phyloP scores from a whole-genome alignment of 331 rosid species.

The Malus hybrid region DNA sequence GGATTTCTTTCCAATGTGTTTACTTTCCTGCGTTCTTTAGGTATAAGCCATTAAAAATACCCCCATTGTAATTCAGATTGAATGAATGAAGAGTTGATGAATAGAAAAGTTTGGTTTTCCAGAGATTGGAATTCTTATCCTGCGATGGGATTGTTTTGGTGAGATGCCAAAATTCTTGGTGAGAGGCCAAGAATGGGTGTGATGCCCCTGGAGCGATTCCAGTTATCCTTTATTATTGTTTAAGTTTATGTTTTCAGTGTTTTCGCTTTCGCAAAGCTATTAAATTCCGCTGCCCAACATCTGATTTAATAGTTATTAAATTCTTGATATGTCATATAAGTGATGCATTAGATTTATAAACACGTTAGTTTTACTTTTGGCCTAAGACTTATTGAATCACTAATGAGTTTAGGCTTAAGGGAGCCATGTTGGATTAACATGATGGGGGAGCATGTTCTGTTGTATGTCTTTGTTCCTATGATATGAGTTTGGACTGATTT shows the following conservation, averaged over 20 bases:
- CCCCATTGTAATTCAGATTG: not conserved
- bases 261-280: no score
- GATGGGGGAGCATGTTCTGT: not conserved
- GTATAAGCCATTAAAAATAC: not conserved
- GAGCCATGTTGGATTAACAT: no score
- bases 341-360: not conserved
- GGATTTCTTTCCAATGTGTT: not conserved
- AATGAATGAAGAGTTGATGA: not conserved
- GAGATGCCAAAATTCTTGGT: not conserved
- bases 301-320: not conserved
- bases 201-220: not conserved
- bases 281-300: not conserved
- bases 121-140: not conserved
- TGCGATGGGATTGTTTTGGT: not conserved
- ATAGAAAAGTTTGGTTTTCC: no score
- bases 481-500: constrained; percentile 6
- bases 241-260: no score
- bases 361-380: not conserved
- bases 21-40: not conserved
- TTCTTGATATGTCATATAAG: not conserved
- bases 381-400: not conserved
- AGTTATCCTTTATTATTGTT: no score
- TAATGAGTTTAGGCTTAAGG: not conserved
- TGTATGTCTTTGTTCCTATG: not conserved
- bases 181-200: not conserved